A percentile compares a stretch with the other conserved stretches of the same genome.
These are phyloP conservation scores for Carex scoparia DNA, from an alignment of 176 grass and related monocot species.

Conservation along the genomic window DNA sequence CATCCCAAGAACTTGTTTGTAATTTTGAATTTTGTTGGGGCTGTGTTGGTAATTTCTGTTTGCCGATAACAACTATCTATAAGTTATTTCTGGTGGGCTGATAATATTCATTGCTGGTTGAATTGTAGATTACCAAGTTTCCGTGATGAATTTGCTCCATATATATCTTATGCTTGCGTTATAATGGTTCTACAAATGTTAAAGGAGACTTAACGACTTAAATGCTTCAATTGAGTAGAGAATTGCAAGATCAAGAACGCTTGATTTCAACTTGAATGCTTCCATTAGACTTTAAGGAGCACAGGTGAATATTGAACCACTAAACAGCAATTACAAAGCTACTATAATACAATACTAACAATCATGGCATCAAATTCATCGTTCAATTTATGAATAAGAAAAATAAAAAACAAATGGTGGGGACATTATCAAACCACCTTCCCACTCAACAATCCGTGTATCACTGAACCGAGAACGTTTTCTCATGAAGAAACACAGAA, in stretches of 20 bases:
- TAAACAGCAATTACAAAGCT: not conserved
- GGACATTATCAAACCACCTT: not conserved
- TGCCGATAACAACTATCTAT: constrained; percentile 5
- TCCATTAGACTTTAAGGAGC: too few relatives aligned
- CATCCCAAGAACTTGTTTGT: constrained; percentile 13
- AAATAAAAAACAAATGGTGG: not conserved
- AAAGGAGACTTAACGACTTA: not conserved
- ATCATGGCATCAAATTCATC: not conserved
- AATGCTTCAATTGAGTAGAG: too few relatives aligned
- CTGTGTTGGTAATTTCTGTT: not conserved
- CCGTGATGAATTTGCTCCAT: too few relatives aligned
- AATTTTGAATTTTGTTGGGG: constrained; percentile 31
- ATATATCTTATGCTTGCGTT: too few relatives aligned
- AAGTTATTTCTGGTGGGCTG: not conserved
- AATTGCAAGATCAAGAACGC: too few relatives aligned
- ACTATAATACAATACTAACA: not conserved
- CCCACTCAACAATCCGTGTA: not conserved
- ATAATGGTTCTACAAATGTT: not conserved
- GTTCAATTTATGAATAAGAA: not conserved
- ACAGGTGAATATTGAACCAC: not conserved
- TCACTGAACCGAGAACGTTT: not conserved
- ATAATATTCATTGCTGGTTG: not conserved
- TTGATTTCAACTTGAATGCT: too few relatives aligned
- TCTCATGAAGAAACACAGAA: not conserved
- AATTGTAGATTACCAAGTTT: not conserved